A percentile compares a stretch with the other conserved stretches of the same genome.
phyloP scores from a whole-genome alignment of 73 alveolate species.

The Paramecium pentaurelia region DNA sequence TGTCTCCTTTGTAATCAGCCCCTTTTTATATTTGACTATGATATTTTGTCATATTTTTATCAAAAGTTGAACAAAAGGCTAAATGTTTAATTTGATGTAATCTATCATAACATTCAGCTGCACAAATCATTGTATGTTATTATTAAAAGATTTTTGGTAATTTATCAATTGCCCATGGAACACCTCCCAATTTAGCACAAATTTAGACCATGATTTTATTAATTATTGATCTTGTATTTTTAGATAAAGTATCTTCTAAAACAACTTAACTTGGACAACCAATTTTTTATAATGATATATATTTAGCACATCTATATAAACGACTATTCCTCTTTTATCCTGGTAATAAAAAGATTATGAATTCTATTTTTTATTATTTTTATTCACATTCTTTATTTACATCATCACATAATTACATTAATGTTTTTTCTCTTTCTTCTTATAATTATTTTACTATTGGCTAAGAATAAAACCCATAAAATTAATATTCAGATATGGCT shows the following conservation, averaged over 20 bases:
- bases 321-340: background rate
- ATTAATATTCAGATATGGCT: background rate
- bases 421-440: background rate
- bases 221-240: conserved; percentile 74
- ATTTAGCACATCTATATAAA: conserved; percentile 14
- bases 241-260: conserved; percentile 39
- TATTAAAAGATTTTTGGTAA: conserved; percentile 73
- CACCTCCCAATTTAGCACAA: conserved; percentile 92
- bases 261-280: conserved; percentile 21
- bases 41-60: conserved; percentile 65
- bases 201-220: conserved; percentile 90
- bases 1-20: conserved; percentile 61
- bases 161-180: conserved; percentile 94
- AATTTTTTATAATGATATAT: background rate
- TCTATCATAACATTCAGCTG: conserved; percentile 79
- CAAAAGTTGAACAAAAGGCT: conserved; percentile 73
- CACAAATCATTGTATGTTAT: conserved; percentile 84
- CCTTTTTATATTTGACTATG: conserved; percentile 59
- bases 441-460: background rate
- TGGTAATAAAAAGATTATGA: conserved; percentile 18
- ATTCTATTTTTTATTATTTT: background rate
- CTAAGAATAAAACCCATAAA: background rate
- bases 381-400: background rate
- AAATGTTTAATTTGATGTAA: conserved; percentile 60
- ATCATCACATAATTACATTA: background rate